Percentiles rank a stretch among this genome's conserved stretches.
phyloP scores from a whole-genome alignment of 2,329 filamentous ascomycete species.

The Hypomyces perniciosus region DNA sequence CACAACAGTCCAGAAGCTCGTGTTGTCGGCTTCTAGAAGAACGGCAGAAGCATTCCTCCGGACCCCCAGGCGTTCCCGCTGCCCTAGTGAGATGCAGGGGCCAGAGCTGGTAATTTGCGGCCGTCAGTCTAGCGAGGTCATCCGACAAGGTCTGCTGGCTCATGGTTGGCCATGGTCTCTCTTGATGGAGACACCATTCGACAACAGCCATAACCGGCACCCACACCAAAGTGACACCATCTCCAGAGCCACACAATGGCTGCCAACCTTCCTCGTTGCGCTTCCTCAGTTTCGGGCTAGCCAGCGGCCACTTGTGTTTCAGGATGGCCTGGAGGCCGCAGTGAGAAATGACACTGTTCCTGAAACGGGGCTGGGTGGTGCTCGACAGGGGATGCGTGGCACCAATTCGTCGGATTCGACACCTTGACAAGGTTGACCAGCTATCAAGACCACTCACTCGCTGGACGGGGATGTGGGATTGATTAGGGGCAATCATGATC shows the following conservation, averaged over 20 bases:
- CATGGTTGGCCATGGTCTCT: constrained; percentile 10
- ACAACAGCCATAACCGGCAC: constrained; percentile 2
- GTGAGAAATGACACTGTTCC: constrained; percentile 24
- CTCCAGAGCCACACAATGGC: constrained; percentile 4
- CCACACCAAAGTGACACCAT: not conserved
- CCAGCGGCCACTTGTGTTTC: constrained; percentile 20
- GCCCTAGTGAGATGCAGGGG: constrained; percentile 10
- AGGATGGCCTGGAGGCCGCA: constrained; percentile 21
- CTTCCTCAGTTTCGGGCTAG: constrained; percentile 5
- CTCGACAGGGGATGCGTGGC: constrained; percentile 11
- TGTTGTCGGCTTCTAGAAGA: constrained; percentile 12
- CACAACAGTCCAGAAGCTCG: constrained; percentile 2
- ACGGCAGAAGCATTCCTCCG: constrained; percentile 9
- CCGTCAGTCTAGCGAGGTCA: constrained; percentile 8
- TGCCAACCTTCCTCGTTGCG: constrained; percentile 2
- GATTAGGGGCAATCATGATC: constrained; percentile 8
- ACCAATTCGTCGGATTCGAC: constrained; percentile 11
- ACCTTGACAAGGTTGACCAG: constrained; percentile 5
- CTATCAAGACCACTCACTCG: constrained; percentile 4
- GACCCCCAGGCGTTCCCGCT: constrained; percentile 10
- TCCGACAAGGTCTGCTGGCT: constrained; percentile 4
- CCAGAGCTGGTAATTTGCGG: constrained; percentile 12
- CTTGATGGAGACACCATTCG: constrained; percentile 7
- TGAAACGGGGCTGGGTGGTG: constrained; percentile 20
- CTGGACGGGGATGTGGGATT: constrained; percentile 8